Percentiles rank a stretch among this genome's conserved stretches.
Conservation (phyloP, 805 yeast genomes). For the Pichia californica region DNA sequence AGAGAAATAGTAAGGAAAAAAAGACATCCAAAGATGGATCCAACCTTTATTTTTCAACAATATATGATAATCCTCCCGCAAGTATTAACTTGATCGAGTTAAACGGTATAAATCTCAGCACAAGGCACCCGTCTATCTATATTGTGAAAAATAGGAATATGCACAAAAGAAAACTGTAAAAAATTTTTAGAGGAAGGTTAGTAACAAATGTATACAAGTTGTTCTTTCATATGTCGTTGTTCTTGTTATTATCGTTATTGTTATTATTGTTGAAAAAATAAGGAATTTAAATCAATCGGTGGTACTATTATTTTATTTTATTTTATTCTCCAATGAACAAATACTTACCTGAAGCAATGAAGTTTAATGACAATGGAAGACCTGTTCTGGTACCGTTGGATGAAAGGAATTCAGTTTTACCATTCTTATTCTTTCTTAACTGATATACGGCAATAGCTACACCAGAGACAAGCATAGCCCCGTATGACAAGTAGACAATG, state of each 20-base stretch:
- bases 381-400: constrained; percentile 79
- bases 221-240: too few relatives aligned
- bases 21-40: constrained; percentile 6
- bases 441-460: constrained; percentile 53
- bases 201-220: too few relatives aligned
- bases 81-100: constrained; percentile 78
- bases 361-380: constrained; percentile 76
- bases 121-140: constrained; percentile 43
- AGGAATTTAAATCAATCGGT: neutral
- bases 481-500: constrained; percentile 55
- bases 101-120: constrained; percentile 71
- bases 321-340: constrained; percentile 8
- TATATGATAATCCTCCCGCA: constrained; percentile 65
- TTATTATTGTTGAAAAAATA: neutral
- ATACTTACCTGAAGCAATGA: constrained; percentile 82
- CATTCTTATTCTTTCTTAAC: constrained; percentile 29
- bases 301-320: neutral
- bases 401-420: constrained; percentile 50
- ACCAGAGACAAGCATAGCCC: constrained; percentile 48
- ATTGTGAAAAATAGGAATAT: constrained; percentile 19
- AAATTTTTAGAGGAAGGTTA: neutral
- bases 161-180: neutral
- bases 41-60: constrained; percentile 26
- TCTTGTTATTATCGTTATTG: too few relatives aligned
- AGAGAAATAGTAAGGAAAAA: neutral